Conservation (phyloP, 805 yeast species). For the Yamadazyma scolyti region DNA sequence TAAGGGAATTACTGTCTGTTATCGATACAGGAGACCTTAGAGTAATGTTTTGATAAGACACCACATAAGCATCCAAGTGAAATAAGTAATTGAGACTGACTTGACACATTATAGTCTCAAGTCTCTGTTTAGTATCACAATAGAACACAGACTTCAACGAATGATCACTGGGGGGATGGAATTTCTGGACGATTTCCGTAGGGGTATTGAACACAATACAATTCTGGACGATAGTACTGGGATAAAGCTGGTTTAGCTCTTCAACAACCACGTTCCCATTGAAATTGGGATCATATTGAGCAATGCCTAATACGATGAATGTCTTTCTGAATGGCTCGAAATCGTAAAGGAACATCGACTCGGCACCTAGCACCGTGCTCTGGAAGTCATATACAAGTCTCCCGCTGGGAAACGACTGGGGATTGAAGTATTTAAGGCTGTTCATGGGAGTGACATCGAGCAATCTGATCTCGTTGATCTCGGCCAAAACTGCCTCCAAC, state of each 20-base stretch:
- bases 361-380: slow-evolving; percentile 45
- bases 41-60: slow-evolving; percentile 74
- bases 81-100: slow-evolving; percentile 60
- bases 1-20: slow-evolving; percentile 44
- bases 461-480: slow-evolving; percentile 61
- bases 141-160: slow-evolving; percentile 16
- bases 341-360: slow-evolving; percentile 70
- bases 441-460: slow-evolving; percentile 70
- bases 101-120: slow-evolving; percentile 72
- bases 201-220: slow-evolving; percentile 54
- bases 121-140: slow-evolving; percentile 20
- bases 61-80: slow-evolving; percentile 64
- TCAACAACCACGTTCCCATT: slow-evolving; percentile 2
- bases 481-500: slow-evolving; percentile 42
- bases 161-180: slow-evolving; percentile 15
- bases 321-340: slow-evolving; percentile 87
- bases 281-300: slow-evolving; percentile 20
- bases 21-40: slow-evolving; percentile 76
- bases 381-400: slow-evolving; percentile 57
- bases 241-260: slow-evolving; percentile 41
- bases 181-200: slow-evolving; percentile 3
- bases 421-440: slow-evolving; percentile 55
- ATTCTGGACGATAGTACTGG: slow-evolving; percentile 53
- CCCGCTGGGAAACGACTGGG: slow-evolving; percentile 83
- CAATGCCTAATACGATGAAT: slow-evolving; percentile 53